Evolutionary conservation across 2,329 filamentous ascomycete genomes (phyloP).

Genomic region (Penicillium expansum): DNA sequence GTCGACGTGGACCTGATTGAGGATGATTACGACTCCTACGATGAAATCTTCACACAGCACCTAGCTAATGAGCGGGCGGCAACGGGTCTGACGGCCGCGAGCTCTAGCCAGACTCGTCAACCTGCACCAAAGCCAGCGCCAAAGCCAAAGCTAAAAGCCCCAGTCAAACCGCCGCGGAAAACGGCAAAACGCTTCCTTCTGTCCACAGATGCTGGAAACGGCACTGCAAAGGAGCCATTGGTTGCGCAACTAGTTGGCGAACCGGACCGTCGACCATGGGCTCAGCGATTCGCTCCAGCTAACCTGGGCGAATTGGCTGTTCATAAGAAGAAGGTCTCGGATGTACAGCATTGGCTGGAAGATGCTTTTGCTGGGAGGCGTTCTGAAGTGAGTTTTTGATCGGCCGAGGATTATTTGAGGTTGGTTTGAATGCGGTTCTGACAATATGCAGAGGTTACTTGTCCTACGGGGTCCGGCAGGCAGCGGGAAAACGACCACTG

Average conservation of each 20-base stretch:
- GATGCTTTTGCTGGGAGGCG: conserved; percentile 63
- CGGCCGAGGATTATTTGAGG: background rate
- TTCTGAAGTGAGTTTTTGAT: conserved; percentile 34
- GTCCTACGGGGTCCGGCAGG: conserved; percentile 88
- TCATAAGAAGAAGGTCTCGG: conserved; percentile 87
- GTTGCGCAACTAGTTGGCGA: conserved; percentile 6
- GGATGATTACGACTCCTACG: conserved; percentile 40
- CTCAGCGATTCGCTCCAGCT: conserved; percentile 73
- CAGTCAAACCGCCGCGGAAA: conserved; percentile 10
- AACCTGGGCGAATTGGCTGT: conserved; percentile 83
- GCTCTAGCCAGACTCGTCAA: conserved; percentile 3
- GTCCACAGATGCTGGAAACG: background rate
- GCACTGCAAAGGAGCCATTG: conserved; percentile 3
- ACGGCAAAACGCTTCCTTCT: conserved; percentile 31
- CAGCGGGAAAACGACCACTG: conserved; percentile 86
- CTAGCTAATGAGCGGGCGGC: conserved; percentile 25
- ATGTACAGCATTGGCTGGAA: conserved; percentile 80
- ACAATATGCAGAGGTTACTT: conserved; percentile 63
- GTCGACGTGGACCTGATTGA: conserved; percentile 41
- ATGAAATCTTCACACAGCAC: conserved; percentile 38
- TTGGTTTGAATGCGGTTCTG: conserved; percentile 14
- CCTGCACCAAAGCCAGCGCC: conserved; percentile 19
- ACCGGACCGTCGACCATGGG: conserved; percentile 71
- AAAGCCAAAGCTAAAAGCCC: conserved; percentile 6
- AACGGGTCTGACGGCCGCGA: conserved; percentile 2